phyloP scores from a whole-genome alignment of 2,329 filamentous ascomycete genomes.

The Pseudopithomyces chartarum region DNA sequence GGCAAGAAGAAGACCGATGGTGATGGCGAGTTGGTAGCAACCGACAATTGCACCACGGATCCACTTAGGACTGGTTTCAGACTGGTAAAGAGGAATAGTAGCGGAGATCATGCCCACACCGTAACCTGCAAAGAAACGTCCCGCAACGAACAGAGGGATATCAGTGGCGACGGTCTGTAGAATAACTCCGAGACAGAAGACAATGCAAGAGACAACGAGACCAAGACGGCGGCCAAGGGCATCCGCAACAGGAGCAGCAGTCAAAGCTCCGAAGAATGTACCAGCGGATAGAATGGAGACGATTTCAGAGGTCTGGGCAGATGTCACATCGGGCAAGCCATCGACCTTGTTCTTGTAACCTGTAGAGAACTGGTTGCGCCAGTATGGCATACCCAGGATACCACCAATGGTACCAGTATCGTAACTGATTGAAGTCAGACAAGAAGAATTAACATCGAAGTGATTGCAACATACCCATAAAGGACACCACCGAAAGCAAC shows the following conservation, averaged over 20 bases:
- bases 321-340: conserved; percentile 38
- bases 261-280: conserved; percentile 74
- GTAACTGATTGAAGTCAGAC: conserved; percentile 32
- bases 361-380: conserved; percentile 65
- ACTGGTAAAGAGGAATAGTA: conserved; percentile 69
- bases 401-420: conserved; percentile 54
- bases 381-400: conserved; percentile 73
- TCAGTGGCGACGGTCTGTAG: conserved; percentile 43
- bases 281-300: conserved; percentile 84
- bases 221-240: conserved; percentile 71
- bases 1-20: conserved; percentile 71
- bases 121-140: conserved; percentile 49
- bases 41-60: conserved; percentile 74
- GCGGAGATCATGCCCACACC: conserved; percentile 49
- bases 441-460: neutral
- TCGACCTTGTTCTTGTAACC: conserved; percentile 46
- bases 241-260: conserved; percentile 71
- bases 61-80: conserved; percentile 74
- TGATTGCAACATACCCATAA: conserved; percentile 37
- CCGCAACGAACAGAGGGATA: conserved; percentile 46
- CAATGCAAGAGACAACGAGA: conserved; percentile 43
- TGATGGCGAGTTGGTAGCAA: conserved; percentile 72
- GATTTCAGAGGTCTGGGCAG: conserved; percentile 69
- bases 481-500: conserved; percentile 54
- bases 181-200: conserved; percentile 48